Base-by-base conservation (phyloP, 306 rosid genomes). In the Luffa aegyptiaca region DNA sequence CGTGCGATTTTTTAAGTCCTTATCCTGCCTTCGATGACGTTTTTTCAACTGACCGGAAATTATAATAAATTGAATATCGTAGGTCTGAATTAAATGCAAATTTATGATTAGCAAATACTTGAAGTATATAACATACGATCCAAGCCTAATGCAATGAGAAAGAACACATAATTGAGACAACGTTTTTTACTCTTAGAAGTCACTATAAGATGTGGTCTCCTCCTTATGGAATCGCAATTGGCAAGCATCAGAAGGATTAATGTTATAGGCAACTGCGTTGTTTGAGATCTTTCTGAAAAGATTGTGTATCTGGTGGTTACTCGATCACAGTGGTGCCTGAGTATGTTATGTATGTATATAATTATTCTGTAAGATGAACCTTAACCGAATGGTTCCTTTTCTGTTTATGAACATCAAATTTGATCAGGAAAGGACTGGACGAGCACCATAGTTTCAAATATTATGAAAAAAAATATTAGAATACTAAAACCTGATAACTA, bases 401-500 rank as follows among this genome's bases (percentile, higher is more conserved):
- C 61, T 49, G 16, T 73, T 45, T 48, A 26, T 48, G 10, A 69
- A 69, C 36, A 48, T 69, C 42, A 35, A 52, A 51, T 74, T 74
- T 51, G 45, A 51, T 74, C 33, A 8, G 8, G 62, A 18, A 66
- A 74, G 4, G 31, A 33, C 61, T 49, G 41, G 46, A 73, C 31
- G 26, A 31, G 5, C 58, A 73, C 6, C 59, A 12, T 8, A 13
- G 6, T 31, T 73, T 26, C 52, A 45, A 57, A 71, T 49, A 46
- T 33, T 12, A 73, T 41, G 61, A 73, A 73, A 26, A 73, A 26
- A 21, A 73, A 63, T 57, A 55, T 41, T 73, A 82, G 69, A 79
- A 73, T 52, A 12, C 58, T 74, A 74, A 79, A 66, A 80, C 74
- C 73, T 63, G 81, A 73, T 48, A 48, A 26, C 45, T 49, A 49